Percentiles rank a stretch among this genome's conserved stretches.
Conservation (phyloP, 1,284 basidiomycete genomes). For the Schizophyllum amplum region DNA sequence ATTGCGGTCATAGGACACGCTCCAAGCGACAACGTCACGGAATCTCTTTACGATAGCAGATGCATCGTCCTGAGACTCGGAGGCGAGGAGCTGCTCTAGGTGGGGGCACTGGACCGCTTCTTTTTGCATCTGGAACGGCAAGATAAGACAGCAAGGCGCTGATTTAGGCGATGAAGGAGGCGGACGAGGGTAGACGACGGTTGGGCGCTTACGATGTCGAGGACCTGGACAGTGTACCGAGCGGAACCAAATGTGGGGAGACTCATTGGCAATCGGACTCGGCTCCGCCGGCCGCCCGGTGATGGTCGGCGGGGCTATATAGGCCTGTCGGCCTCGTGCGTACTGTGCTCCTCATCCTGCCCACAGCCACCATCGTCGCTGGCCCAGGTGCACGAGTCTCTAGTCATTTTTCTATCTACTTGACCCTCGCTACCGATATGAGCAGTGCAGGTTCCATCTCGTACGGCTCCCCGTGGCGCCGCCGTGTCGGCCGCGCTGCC, state of each 20-base stretch:
- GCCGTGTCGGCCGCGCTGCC: conserved; percentile 66
- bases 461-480: conserved; percentile 36
- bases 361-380: not conserved
- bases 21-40: not conserved
- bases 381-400: conserved; percentile 3
- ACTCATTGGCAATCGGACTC: not conserved
- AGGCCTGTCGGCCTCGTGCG: not conserved
- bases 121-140: not conserved
- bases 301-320: not conserved
- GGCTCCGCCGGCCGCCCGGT: not conserved
- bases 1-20: not conserved
- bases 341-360: not conserved
- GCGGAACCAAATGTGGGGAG: not conserved
- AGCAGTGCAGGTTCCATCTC: conserved; percentile 45
- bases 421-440: conserved; percentile 20
- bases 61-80: not conserved
- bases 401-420: conserved; percentile 9
- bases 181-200: not conserved
- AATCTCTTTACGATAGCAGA: not conserved
- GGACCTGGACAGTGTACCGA: not conserved
- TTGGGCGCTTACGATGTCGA: not conserved
- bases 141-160: not conserved
- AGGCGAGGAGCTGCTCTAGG: not conserved
- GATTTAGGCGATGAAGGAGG: not conserved
- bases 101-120: not conserved